A percentile compares a stretch with the other conserved stretches of the same genome.
phyloP scores from a whole-genome alignment of 108 stramenopile species.

The Bacterosira constricta region DNA sequence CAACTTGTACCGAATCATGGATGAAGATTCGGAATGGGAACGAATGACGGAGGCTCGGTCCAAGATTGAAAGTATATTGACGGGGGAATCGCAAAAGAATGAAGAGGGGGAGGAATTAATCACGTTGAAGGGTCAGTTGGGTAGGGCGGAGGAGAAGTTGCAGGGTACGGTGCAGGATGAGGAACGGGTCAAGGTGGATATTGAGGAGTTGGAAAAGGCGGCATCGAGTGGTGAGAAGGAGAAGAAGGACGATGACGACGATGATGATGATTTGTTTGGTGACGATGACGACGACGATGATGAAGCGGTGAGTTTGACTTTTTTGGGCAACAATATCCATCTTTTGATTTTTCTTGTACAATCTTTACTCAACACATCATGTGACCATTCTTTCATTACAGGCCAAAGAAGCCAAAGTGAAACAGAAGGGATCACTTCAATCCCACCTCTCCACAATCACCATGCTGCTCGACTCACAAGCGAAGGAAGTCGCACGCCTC shows the following conservation, averaged over 20 bases:
- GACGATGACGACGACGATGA: constrained; percentile 68
- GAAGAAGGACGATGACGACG: constrained; percentile 51
- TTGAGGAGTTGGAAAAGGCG: constrained; percentile 52
- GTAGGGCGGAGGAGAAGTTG: constrained; percentile 55
- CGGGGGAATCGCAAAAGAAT: constrained; percentile 37
- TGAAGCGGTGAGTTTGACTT: constrained; percentile 52
- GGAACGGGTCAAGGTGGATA: constrained; percentile 56
- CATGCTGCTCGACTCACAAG: constrained; percentile 55
- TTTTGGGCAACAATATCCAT: not conserved
- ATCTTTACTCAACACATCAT: not conserved
- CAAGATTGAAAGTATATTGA: constrained; percentile 67
- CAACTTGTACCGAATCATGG: constrained; percentile 78
- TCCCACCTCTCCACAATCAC: constrained; percentile 66
- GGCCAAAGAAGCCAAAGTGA: constrained; percentile 54
- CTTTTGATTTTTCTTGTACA: not conserved
- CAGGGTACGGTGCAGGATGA: constrained; percentile 67
- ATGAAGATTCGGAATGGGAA: constrained; percentile 87
- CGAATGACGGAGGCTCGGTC: constrained; percentile 62
- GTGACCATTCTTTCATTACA: constrained; percentile 2
- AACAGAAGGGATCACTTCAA: constrained; percentile 55
- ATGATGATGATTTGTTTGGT: constrained; percentile 70
- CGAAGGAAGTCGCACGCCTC: constrained; percentile 72
- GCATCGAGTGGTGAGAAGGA: not conserved
- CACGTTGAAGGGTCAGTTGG: constrained; percentile 57
- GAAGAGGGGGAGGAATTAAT: constrained; percentile 30